Conservation (phyloP, 345 rosid genomes). For the Carallia brachiata region DNA sequence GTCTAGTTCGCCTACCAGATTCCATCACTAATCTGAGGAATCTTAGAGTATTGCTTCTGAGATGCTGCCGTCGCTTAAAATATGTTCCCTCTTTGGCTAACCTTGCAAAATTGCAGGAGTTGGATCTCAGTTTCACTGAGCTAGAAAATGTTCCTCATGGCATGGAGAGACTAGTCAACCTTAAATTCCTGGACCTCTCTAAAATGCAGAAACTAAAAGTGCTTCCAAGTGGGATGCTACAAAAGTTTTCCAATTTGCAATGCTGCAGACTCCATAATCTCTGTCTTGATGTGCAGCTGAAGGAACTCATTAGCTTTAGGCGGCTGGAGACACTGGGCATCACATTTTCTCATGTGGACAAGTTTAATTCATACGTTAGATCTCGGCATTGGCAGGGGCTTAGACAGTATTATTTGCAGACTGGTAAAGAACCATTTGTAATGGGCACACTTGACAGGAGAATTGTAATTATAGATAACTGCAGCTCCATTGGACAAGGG, state of each 20-base stretch:
- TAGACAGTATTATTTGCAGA: neutral
- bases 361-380: neutral
- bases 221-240: slow-evolving; percentile 7
- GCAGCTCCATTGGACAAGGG: neutral
- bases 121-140: slow-evolving; percentile 8
- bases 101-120: slow-evolving; percentile 7
- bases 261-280: neutral
- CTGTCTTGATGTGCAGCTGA: neutral
- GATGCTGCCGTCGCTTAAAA: fast-evolving
- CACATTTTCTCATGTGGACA: neutral
- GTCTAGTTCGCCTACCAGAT: slow-evolving; percentile 10
- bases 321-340: slow-evolving; percentile 1
- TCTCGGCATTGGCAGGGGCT: neutral
- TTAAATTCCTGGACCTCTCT: slow-evolving; percentile 14
- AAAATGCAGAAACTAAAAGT: neutral
- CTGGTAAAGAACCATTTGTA: neutral
- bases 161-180: slow-evolving; percentile 19
- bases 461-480: neutral
- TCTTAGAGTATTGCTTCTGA: slow-evolving; percentile 19
- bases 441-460: neutral
- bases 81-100: slow-evolving; percentile 22
- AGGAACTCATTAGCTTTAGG: slow-evolving; percentile 14
- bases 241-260: slow-evolving; percentile 8
- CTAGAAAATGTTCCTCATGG: slow-evolving; percentile 24
- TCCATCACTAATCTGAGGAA: slow-evolving; percentile 15